A percentile compares a stretch with the other conserved stretches of the same genome.
Evolutionary conservation across 257 asterid species (phyloP).

Genomic region (Solanum verrucosum): DNA sequence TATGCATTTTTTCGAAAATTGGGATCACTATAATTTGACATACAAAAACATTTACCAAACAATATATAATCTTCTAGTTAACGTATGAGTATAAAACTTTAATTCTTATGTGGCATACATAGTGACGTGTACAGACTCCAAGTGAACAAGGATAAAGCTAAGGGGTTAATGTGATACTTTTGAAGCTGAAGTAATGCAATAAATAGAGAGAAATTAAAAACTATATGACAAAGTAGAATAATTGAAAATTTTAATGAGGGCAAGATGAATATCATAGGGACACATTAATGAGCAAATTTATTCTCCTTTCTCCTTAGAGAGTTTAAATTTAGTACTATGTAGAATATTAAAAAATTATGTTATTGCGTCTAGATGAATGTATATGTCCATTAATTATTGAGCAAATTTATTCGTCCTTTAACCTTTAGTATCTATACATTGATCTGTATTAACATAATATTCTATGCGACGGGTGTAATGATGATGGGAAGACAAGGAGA

Average conservation of each 20-base stretch:
- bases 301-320: not conserved
- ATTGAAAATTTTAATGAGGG: not conserved
- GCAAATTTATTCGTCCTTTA: too few species aligned
- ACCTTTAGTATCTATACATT: too few species aligned
- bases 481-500: too few species aligned
- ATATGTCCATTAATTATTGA: not conserved
- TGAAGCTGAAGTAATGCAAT: not conserved
- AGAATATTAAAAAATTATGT: not conserved
- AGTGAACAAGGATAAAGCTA: not conserved
- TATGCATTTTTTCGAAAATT: too few species aligned
- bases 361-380: not conserved
- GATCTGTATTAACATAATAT: too few species aligned
- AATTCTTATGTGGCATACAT: not conserved
- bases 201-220: not conserved
- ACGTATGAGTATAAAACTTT: not conserved
- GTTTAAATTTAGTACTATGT: not conserved
- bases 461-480: too few species aligned
- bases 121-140: not conserved
- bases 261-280: not conserved
- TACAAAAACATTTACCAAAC: too few species aligned
- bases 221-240: not conserved
- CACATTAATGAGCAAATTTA: not conserved
- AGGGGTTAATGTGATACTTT: not conserved
- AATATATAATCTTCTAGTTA: not conserved
- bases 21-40: not conserved